Evolutionary conservation across 1,284 basidiomycete genomes (phyloP).

Genomic region (Cerrena zonata): DNA sequence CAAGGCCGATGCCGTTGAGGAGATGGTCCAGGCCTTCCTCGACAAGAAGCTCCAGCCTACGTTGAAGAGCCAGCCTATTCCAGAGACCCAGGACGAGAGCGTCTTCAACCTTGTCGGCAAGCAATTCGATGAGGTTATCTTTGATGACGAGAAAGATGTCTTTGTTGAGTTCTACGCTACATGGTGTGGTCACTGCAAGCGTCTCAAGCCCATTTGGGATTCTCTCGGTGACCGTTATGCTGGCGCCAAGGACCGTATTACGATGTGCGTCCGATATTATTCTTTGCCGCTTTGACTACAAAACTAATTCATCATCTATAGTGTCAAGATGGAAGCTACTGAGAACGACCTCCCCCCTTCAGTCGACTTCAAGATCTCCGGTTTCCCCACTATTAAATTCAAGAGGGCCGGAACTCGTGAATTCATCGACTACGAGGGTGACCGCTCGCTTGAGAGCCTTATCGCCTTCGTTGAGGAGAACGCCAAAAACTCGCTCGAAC

Average conservation of each 20-base stretch:
- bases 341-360: slow-evolving; percentile 93
- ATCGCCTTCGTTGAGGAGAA: slow-evolving; percentile 80
- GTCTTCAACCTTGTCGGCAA: slow-evolving; percentile 86
- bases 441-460: slow-evolving; percentile 81
- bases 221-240: slow-evolving; percentile 83
- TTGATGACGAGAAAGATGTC: slow-evolving; percentile 87
- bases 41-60: slow-evolving; percentile 74
- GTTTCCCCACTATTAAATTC: slow-evolving; percentile 98
- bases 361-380: slow-evolving; percentile 77
- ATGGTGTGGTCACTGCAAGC: slow-evolving; percentile 97
- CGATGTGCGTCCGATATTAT: slow-evolving; percentile 58
- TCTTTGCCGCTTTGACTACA: slow-evolving; percentile 8
- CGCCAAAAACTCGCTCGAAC: slow-evolving; percentile 64
- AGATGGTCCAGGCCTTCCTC: slow-evolving; percentile 64
- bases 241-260: slow-evolving; percentile 68
- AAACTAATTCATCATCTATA: slow-evolving; percentile 30
- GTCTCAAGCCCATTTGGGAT: slow-evolving; percentile 93
- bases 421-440: slow-evolving; percentile 91
- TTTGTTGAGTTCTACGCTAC: slow-evolving; percentile 97
- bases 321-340: slow-evolving; percentile 93
- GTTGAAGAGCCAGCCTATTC: slow-evolving; percentile 89
- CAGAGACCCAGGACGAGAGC: slow-evolving; percentile 75
- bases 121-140: slow-evolving; percentile 83
- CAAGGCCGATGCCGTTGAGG: slow-evolving; percentile 49
- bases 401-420: slow-evolving; percentile 82